A percentile compares a stretch with the other conserved stretches of the same genome.
Evolutionary conservation across 2,329 filamentous ascomycete genomes (phyloP).

Genomic region (Stenocarpella maydis): DNA sequence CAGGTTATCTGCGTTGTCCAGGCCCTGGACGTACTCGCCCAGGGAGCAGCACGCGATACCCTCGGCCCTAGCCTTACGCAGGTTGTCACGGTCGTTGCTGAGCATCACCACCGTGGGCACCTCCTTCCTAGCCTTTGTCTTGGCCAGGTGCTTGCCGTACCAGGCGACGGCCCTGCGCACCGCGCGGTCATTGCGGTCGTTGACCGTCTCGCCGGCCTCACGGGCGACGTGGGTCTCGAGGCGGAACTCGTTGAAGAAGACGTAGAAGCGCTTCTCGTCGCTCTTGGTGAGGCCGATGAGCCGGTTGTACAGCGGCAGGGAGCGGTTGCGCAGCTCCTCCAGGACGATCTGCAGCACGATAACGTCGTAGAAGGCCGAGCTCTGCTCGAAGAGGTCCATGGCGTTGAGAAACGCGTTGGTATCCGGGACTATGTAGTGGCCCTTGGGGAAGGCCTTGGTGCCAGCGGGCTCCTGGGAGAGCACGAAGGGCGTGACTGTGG

Average conservation of each 20-base stretch:
- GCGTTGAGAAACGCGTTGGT: conserved; percentile 95
- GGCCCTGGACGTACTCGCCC: conserved; percentile 79
- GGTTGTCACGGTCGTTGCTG: conserved; percentile 89
- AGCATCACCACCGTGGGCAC: conserved; percentile 88
- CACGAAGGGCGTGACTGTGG: conserved; percentile 78
- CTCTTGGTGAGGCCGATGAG: conserved; percentile 90
- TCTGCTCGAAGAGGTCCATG: conserved; percentile 97
- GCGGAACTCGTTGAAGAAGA: conserved; percentile 99
- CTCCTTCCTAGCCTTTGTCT: conserved; percentile 65
- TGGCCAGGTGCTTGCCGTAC: conserved; percentile 84
- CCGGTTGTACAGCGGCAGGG: conserved; percentile 92
- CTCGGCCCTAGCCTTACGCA: conserved; percentile 82
- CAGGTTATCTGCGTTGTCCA: conserved; percentile 84
- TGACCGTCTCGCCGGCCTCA: conserved; percentile 83
- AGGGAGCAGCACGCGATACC: conserved; percentile 74
- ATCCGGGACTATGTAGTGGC: conserved; percentile 94
- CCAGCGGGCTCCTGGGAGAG: conserved; percentile 89
- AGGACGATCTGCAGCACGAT: conserved; percentile 94
- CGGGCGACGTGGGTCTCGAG: conserved; percentile 87
- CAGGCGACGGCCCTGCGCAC: conserved; percentile 86
- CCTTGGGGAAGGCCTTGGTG: conserved; percentile 81
- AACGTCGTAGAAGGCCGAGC: conserved; percentile 94
- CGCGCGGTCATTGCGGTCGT: conserved; percentile 94
- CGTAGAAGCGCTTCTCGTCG: conserved; percentile 96
- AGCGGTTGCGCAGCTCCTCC: conserved; percentile 94